Base-by-base conservation (phyloP, 2,329 filamentous ascomycete genomes). In the Tolypocladium ophioglossoides region DNA sequence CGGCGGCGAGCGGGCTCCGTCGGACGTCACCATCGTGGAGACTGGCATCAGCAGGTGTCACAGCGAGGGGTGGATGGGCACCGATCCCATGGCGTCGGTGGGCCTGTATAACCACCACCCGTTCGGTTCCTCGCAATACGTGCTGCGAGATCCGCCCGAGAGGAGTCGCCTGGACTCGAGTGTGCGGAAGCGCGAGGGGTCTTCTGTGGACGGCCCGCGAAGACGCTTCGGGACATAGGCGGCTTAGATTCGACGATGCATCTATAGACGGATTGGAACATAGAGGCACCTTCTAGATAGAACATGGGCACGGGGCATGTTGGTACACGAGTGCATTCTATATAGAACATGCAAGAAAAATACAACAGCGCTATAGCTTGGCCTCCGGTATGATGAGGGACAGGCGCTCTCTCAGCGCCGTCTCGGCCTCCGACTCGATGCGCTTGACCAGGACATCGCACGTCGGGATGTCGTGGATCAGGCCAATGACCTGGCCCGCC, bases 401-500 rank as follows among this genome's bases (percentile, higher is more conserved):
- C 52, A 78, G 73, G 57, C 79, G 81, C 64, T 83, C 80, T 63
- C 72, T 78, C 58, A 91, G 72, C 4, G 85, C 77, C 55, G 81
- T 77, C 66, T 86, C 78, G 0, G 88, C 88, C 69, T 92, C 89
- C 67, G 77, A 84, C 74, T 91, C 87, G 62, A 94, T 91, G 55
- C 89, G 80, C 61, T 75, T 75, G 11, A 91, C 73, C 30, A 94
- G 73, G 1, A 74, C 83, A 49, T 79, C 79, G 65, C 89, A 92
- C 0, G 85, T 89, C 10, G 87, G 87, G 53, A 91, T 88, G 63
- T 94, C 89, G 62, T 92, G 83, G 58, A 94, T 94, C 54, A 94
- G 69, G 7, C 89, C 89, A 60, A 99, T 96, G 61, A 97, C 92
- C 69, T 96, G 92, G 12, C 94, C 94, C 10, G 92, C 91, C 22